Evolutionary conservation across 176 grass and related monocot species (phyloP).

Genomic region (Carex kokanica): DNA sequence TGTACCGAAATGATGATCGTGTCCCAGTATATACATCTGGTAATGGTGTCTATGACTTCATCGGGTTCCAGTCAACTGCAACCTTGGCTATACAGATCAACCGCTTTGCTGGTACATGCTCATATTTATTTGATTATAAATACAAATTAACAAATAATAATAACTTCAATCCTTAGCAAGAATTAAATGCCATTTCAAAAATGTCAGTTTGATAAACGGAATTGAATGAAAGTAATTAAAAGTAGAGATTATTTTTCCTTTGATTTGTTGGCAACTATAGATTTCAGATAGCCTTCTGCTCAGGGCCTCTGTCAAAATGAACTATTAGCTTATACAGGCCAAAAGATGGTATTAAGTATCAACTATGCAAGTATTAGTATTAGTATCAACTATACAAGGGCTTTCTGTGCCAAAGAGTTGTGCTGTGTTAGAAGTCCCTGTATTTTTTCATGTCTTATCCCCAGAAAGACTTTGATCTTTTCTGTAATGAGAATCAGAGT

Average conservation of each 20-base stretch:
- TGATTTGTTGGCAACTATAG: not conserved
- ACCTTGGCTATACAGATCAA: conserved; percentile 13
- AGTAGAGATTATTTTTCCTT: not conserved
- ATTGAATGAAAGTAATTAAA: not conserved
- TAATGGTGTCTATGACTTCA: conserved; percentile 36
- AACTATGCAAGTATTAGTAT: not conserved
- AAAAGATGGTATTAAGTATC: not conserved
- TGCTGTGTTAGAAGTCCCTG: too few species aligned
- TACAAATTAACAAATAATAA: not conserved
- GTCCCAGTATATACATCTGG: conserved; percentile 35
- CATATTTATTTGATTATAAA: not conserved
- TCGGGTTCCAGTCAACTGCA: conserved; percentile 35
- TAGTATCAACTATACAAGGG: not conserved
- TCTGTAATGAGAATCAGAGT: too few species aligned
- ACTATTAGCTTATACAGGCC: not conserved
- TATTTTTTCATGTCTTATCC: too few species aligned
- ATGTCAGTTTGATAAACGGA: not conserved
- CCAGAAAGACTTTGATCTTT: not conserved
- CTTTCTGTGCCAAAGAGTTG: not conserved
- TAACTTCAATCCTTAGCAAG: not conserved
- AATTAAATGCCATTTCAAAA: not conserved
- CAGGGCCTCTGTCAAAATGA: not conserved
- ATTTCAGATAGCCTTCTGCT: not conserved
- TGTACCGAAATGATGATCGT: conserved; percentile 49
- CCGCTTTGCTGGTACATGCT: conserved; percentile 27